phyloP scores from a whole-genome alignment of 2,329 filamentous ascomycete genomes.

The Apiospora hydei region DNA sequence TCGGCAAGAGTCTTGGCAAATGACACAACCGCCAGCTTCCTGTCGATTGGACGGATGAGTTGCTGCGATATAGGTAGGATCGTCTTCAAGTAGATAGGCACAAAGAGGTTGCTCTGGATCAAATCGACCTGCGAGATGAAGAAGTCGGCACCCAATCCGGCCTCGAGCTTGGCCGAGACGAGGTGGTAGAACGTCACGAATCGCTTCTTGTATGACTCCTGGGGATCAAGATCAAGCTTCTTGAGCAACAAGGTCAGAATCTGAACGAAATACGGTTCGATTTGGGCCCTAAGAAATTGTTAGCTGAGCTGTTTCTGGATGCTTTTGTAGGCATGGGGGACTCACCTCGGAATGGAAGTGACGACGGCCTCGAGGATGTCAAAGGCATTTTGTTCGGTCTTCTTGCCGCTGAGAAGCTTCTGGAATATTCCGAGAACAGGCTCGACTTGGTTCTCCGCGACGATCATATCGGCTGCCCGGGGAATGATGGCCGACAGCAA shows the following conservation, averaged over 20 bases:
- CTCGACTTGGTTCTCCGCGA: constrained; percentile 82
- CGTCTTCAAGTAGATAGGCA: constrained; percentile 83
- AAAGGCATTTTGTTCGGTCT: constrained; percentile 85
- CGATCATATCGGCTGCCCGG: constrained; percentile 75
- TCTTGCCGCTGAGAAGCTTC: constrained; percentile 81
- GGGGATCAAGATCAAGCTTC: constrained; percentile 69
- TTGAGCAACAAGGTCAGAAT: constrained; percentile 86
- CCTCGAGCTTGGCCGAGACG: constrained; percentile 78
- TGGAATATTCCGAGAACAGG: constrained; percentile 96
- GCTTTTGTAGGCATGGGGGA: constrained; percentile 31
- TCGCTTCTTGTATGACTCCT: constrained; percentile 83
- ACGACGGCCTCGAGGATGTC: constrained; percentile 87
- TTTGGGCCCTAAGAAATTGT: constrained; percentile 53
- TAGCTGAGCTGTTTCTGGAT: constrained; percentile 26
- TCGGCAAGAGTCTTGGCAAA: constrained; percentile 92
- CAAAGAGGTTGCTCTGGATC: constrained; percentile 82
- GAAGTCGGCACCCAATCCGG: constrained; percentile 89
- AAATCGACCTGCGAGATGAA: constrained; percentile 86
- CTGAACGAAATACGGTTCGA: constrained; percentile 80
- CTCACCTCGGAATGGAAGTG: constrained; percentile 74
- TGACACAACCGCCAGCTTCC: constrained; percentile 92
- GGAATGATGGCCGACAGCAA: constrained; percentile 85
- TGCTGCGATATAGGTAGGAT: constrained; percentile 91
- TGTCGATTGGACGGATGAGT: constrained; percentile 84
- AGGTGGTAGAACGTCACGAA: constrained; percentile 97